Evolutionary conservation across 352 stramenopile species (phyloP).

Genomic region (Globisporangium abappressorium): DNA sequence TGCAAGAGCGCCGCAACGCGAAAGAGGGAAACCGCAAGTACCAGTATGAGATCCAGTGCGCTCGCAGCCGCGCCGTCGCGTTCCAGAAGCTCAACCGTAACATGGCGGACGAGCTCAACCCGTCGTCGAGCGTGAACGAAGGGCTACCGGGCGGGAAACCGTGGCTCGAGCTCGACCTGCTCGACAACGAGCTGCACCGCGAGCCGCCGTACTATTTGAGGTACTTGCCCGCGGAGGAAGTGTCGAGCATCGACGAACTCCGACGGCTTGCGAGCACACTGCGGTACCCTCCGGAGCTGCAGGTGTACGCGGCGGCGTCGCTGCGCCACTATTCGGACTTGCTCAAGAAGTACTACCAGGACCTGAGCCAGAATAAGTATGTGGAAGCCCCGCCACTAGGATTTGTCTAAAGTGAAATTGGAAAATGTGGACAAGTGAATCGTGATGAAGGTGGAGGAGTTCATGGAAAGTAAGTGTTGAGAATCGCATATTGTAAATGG

Average conservation of each 20-base stretch:
- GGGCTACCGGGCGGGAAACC: slow-evolving; percentile 51
- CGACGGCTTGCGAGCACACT: slow-evolving; percentile 49
- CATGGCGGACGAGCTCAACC: slow-evolving; percentile 31
- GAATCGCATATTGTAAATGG: too few species aligned
- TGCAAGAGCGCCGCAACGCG: slow-evolving; percentile 52
- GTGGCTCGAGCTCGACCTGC: slow-evolving; percentile 50
- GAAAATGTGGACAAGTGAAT: too few species aligned
- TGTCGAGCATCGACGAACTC: slow-evolving; percentile 58
- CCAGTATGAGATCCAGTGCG: slow-evolving; percentile 48
- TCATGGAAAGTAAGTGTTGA: too few species aligned
- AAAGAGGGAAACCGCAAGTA: slow-evolving; percentile 61
- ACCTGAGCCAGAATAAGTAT: slow-evolving; percentile 37
- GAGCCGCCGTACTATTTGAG: slow-evolving; percentile 74
- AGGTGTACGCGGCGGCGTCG: slow-evolving; percentile 58
- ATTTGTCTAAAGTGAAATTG: slow-evolving; percentile 21
- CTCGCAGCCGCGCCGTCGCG: slow-evolving; percentile 42
- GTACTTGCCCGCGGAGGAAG: slow-evolving; percentile 61
- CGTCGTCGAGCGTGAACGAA: slow-evolving; percentile 46
- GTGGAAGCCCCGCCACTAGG: slow-evolving; percentile 55
- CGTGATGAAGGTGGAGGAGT: too few species aligned
- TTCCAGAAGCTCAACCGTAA: slow-evolving; percentile 56
- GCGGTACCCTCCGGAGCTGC: slow-evolving; percentile 47
- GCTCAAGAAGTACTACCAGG: slow-evolving; percentile 66
- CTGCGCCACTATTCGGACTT: slow-evolving; percentile 63
- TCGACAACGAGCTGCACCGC: slow-evolving; percentile 53